Evolutionary conservation across 768 basidiomycete genomes (phyloP).

Genomic region (Obba rivulosa): DNA sequence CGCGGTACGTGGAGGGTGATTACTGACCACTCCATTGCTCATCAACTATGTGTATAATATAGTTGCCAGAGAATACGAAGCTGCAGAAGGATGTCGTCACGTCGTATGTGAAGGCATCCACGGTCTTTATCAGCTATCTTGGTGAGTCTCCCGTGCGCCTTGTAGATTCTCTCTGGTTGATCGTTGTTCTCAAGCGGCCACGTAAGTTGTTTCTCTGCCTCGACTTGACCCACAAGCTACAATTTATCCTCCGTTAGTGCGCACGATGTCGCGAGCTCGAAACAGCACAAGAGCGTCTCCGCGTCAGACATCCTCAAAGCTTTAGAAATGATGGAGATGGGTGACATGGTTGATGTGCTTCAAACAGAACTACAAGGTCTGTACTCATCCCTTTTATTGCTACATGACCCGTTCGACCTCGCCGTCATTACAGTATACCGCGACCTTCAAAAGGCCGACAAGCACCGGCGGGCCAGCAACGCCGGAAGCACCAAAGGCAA

Average conservation of each 20-base stretch:
- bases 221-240: neutral
- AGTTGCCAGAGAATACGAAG: constrained; percentile 85
- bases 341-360: constrained; percentile 59
- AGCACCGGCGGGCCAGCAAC: constrained; percentile 30
- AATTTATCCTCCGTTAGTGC: constrained; percentile 42
- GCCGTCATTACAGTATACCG: constrained; percentile 49
- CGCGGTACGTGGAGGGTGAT: constrained; percentile 45
- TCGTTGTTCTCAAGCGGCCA: constrained; percentile 33
- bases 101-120: constrained; percentile 82
- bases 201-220: constrained; percentile 27
- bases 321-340: constrained; percentile 72
- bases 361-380: constrained; percentile 61
- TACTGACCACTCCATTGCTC: neutral
- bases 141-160: constrained; percentile 43
- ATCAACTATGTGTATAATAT: neutral
- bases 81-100: constrained; percentile 86
- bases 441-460: constrained; percentile 56
- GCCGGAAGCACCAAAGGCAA: constrained; percentile 15
- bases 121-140: constrained; percentile 93
- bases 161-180: constrained; percentile 1
- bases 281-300: constrained; percentile 84
- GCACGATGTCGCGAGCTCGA: constrained; percentile 80
- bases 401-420: neutral
- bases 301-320: constrained; percentile 89
- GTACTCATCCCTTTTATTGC: constrained; percentile 13